Evolutionary conservation across 305 asterid species (phyloP).

Genomic region (Solanum hybrid): DNA sequence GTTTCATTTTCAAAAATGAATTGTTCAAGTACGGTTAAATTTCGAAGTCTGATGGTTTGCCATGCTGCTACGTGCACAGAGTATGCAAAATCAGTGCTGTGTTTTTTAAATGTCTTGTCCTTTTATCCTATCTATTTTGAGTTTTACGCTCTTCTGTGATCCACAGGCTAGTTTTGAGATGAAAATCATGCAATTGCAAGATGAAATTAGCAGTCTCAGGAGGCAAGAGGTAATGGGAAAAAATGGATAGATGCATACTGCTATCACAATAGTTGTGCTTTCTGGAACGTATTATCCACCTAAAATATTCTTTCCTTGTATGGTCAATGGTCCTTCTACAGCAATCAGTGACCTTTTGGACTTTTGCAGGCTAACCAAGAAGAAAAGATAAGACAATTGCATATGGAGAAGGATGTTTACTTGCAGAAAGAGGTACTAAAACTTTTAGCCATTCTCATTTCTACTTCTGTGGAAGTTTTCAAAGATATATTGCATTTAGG

Average conservation of each 20-base stretch:
- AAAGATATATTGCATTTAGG: background rate
- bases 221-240: constrained; percentile 38
- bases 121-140: constrained; percentile 12
- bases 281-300: background rate
- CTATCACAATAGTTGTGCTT: background rate
- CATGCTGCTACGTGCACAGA: background rate
- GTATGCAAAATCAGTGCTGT: background rate
- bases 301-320: background rate
- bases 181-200: constrained; percentile 33
- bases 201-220: constrained; percentile 32
- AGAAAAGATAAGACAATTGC: constrained; percentile 15
- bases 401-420: constrained; percentile 11
- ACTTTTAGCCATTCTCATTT: background rate
- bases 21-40: background rate
- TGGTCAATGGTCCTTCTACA: background rate
- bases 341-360: background rate
- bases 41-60: background rate
- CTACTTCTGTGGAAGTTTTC: background rate
- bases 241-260: background rate
- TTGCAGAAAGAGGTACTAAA: constrained; percentile 24
- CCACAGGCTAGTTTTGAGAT: constrained; percentile 43
- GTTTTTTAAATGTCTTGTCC: constrained; percentile 5
- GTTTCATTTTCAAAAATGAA: background rate
- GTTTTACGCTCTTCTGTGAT: constrained; percentile 17
- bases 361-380: constrained; percentile 18